phyloP scores from a whole-genome alignment of 202 grass and related monocot species.

The Bolboschoenoplectus hybrid region DNA sequence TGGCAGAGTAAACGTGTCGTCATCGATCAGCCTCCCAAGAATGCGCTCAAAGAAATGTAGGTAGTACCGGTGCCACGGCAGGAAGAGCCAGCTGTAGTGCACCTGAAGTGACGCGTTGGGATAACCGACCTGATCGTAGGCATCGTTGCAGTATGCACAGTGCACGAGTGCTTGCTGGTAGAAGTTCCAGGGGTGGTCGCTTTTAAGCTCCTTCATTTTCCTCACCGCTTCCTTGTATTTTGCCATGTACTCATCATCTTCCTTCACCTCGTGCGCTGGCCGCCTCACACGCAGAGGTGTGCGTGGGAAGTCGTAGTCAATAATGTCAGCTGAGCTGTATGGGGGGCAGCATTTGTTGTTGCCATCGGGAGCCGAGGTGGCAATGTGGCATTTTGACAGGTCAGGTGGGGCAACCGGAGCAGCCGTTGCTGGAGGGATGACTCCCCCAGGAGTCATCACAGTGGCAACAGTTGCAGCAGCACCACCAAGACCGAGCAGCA shows the following conservation, averaged over 20 bases:
- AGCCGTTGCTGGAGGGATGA: constrained; percentile 43
- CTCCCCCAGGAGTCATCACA: constrained; percentile 7
- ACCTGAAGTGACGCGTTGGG: constrained; percentile 14
- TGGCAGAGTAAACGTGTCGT: constrained; percentile 47
- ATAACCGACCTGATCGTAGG: constrained; percentile 31
- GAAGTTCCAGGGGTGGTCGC: constrained; percentile 46
- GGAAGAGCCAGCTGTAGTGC: constrained; percentile 48
- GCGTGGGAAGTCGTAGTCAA: constrained; percentile 32
- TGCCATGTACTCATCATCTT: constrained; percentile 3
- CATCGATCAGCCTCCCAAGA: constrained; percentile 43
- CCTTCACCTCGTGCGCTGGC: constrained; percentile 30
- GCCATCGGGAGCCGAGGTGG: background rate
- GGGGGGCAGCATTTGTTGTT: constrained; percentile 37
- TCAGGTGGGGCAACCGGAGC: constrained; percentile 29
- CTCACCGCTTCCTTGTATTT: constrained; percentile 44
- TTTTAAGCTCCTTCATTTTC: constrained; percentile 38
- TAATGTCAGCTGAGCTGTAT: background rate
- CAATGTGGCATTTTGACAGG: background rate
- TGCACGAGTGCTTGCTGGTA: constrained; percentile 38
- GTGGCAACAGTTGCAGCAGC: constrained; percentile 9
- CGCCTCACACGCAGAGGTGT: constrained; percentile 33
- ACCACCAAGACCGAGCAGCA: constrained; percentile 23
- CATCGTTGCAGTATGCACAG: constrained; percentile 46
- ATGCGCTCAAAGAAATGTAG: constrained; percentile 54
- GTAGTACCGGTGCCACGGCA: constrained; percentile 51